Evolutionary conservation across 257 asterid genomes (phyloP), one percentile per base, ranked within the genome.

Genomic region (Cruciata laevipes): DNA sequence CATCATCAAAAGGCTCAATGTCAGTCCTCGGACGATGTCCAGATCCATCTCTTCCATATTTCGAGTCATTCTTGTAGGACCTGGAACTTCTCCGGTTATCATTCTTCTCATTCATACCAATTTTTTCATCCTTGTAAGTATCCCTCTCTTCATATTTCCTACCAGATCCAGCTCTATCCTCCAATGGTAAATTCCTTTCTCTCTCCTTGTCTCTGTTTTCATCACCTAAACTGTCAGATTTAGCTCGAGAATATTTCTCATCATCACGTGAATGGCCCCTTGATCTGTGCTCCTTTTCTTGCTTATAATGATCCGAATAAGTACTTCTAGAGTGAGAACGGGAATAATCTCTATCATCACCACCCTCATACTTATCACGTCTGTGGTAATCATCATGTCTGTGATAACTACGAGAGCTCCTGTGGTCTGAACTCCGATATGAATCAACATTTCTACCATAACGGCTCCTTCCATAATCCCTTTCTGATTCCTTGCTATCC

Each of bases 301-400:
- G 74, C 83, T 88, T 80, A 21, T 77, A 70, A 77, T 76, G 59
- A 62, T 81, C 83, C 59, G 71, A 73, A 73, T 30, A 52, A 63
- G 70, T 64, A 65, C 69, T 83, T 55, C 77, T 85, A 27, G 83
- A 72, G 76, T 81, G 95, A 75, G 86, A 79, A 64, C 86, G 84
- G 20, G 90, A 77, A 81, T 85, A 73, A 71, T 87, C 94, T 63
- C 90, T 79, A 59, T 85, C 95, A 71, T 71, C 80, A 74, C 86
- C 92, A 75, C 87, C 86, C 40, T 57, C 76, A 77, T 81, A 71
- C 85, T 78, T 86, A 63, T 77, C 89, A 64, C 81, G 86, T 53
- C 89, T 83, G 66, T 69, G 73, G 64, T 80, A 77, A 68, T 87
- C 91, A 73, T 82, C 91, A 44, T 74, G 81, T 76, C 84, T 82